phyloP scores from a whole-genome alignment of 140 eudicot species.

The Ambrosia hybrid region DNA sequence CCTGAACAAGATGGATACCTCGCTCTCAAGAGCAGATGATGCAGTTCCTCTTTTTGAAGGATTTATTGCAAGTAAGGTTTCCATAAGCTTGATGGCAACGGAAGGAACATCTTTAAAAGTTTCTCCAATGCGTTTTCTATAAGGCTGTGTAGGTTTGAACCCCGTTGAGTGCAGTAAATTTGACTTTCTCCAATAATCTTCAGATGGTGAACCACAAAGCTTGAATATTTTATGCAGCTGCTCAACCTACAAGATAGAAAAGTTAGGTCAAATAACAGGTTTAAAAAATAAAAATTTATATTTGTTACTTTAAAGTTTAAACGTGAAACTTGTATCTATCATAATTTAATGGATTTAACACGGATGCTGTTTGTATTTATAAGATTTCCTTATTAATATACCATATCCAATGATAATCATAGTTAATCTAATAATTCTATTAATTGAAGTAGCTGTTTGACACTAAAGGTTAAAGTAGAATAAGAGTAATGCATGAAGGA shows the following conservation, averaged over 20 bases:
- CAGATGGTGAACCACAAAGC: background rate
- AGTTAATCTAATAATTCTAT: too few species aligned
- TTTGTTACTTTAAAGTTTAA: background rate
- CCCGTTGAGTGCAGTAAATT: background rate
- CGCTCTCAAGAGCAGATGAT: background rate
- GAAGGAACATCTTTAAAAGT: constrained; percentile 63
- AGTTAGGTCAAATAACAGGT: background rate
- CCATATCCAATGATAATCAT: too few species aligned
- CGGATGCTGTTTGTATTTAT: background rate
- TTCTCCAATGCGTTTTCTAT: constrained; percentile 42
- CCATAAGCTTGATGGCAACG: constrained; percentile 58
- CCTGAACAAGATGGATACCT: background rate
- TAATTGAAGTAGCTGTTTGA: too few species aligned
- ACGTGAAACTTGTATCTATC: background rate
- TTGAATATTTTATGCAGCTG: constrained; percentile 4
- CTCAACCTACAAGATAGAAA: constrained; percentile 2
- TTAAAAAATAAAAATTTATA: background rate
- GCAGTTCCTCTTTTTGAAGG: constrained; percentile 44
- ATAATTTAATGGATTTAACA: background rate
- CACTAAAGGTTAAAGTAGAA: too few species aligned
- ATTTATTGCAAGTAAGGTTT: constrained; percentile 64
- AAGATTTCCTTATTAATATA: background rate
- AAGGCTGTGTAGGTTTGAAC: background rate
- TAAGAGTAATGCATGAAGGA: too few species aligned
- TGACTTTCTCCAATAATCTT: background rate